Conservation (phyloP, 768 basidiomycete species). For the Thelephora aurantiotincta region DNA sequence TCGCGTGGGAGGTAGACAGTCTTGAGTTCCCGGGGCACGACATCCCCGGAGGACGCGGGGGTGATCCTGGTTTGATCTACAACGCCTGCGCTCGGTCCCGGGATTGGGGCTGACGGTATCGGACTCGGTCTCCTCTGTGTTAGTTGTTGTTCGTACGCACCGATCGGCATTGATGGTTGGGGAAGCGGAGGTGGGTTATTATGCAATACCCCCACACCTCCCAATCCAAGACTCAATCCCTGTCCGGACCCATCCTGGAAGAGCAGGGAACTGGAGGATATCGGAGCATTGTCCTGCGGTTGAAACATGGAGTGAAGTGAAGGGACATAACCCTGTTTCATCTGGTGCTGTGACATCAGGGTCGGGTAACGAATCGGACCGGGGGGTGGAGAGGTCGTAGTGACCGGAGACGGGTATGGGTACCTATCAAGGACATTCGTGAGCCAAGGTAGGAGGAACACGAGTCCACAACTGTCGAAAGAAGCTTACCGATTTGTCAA, state of each 20-base stretch:
- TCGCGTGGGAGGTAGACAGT: slow-evolving; percentile 56
- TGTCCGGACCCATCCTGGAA: slow-evolving; percentile 19
- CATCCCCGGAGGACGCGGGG: slow-evolving; percentile 17
- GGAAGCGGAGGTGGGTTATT: slow-evolving; percentile 21
- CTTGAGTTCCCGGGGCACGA: slow-evolving; percentile 32
- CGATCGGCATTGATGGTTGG: slow-evolving; percentile 16
- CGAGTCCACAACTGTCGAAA: neutral
- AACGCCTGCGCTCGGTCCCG: slow-evolving; percentile 17
- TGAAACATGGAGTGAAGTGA: slow-evolving; percentile 67
- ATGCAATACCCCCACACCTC: slow-evolving; percentile 6
- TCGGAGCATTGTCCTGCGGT: slow-evolving; percentile 20
- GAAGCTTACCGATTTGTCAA: neutral
- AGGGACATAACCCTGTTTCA: slow-evolving; percentile 63
- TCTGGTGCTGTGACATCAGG: slow-evolving; percentile 71
- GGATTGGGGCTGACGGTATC: slow-evolving; percentile 13
- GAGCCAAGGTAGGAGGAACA: neutral
- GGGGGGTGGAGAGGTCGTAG: slow-evolving; percentile 59
- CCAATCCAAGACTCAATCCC: too few relatives aligned
- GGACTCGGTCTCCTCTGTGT: neutral
- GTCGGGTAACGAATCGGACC: slow-evolving; percentile 44
- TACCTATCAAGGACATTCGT: slow-evolving; percentile 9
- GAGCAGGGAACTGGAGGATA: slow-evolving; percentile 24
- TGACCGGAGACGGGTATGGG: slow-evolving; percentile 42
- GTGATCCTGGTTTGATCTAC: slow-evolving; percentile 16
- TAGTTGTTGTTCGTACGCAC: neutral